Base-by-base conservation (phyloP, 2,329 filamentous ascomycete genomes). In the Ilyonectria destructans region DNA sequence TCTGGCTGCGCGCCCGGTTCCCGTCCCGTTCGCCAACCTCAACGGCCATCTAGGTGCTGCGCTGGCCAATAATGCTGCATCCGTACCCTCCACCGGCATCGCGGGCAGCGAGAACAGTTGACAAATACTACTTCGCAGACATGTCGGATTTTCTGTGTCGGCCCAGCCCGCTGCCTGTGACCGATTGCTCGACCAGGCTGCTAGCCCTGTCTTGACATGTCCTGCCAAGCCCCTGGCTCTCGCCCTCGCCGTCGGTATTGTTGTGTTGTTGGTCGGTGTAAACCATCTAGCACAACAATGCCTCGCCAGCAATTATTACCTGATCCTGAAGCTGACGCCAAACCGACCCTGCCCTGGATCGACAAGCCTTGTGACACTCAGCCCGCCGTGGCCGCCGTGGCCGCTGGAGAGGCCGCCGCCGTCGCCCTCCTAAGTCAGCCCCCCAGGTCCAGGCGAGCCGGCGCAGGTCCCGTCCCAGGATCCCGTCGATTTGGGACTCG, bases 381-480 rank as follows among this genome's bases (percentile, higher is more conserved):
- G 67, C 64, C 72, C 54, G 52, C 69, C 54, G 40, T 37, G 61
- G 55, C 57, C 49, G 61, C 56, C 62, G 29, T 54, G 69, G 69
- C 64, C 67, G 58, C 64, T 45, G 62, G 46, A 71, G 65, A 60
- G 54, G 64, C 46, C 55, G 56, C 46, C 55, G 56, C 61, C 68
- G 33, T 58, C 55, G 51, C 58, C 62, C 62, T 46, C 46, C 55
- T 46, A 23, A 37, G 51, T 33, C 65, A 48, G 13, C 45, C 45
- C 19, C n/a, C 51, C 40, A 23, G 23, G 21, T 15, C n/a, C 23
- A 45, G 45, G 51, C 46, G n/a, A 46, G 29, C 58, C 48, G 43
- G 62, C 45, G 45, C 29, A 62, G 52, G 43, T 60, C 57, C 29
- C 57, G 37, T 45, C 40, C 58, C 23, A 26, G 33, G 43, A 61